A percentile compares a stretch with the other conserved stretches of the same genome.
Conservation (phyloP, 1,139 yeast genomes). For the Meyerozyma carpophila region DNA sequence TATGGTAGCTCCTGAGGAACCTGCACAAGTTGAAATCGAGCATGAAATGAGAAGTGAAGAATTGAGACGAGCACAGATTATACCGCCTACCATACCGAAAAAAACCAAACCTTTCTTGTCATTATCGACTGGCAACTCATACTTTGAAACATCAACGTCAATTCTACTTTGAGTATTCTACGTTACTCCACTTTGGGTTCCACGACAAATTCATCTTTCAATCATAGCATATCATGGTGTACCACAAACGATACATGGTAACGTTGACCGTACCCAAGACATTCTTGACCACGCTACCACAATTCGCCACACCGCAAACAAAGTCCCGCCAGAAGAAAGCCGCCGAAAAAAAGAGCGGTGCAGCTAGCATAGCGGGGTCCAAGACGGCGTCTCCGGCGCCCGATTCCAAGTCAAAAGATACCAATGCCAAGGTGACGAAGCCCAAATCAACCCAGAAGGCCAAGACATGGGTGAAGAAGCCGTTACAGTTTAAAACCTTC, state of each 20-base stretch:
- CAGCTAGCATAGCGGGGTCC: conserved; percentile 9
- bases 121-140: too few relatives aligned
- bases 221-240: not conserved
- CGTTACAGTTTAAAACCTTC: conserved; percentile 11
- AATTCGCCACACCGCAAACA: conserved; percentile 25
- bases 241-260: conserved; percentile 19
- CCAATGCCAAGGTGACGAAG: conserved; percentile 11
- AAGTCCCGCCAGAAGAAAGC: conserved; percentile 26
- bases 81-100: too few relatives aligned
- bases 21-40: too few relatives aligned
- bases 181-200: too few relatives aligned
- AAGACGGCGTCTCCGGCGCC: conserved; percentile 22
- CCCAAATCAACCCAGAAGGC: conserved; percentile 27
- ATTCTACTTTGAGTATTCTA: too few relatives aligned
- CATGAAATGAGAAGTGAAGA: too few relatives aligned
- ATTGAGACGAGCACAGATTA: too few relatives aligned
- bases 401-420: conserved; percentile 9
- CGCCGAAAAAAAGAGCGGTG: conserved; percentile 20
- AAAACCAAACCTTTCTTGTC: too few relatives aligned
- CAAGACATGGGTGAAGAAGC: conserved; percentile 32
- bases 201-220: not conserved
- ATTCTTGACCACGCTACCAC: conserved; percentile 30
- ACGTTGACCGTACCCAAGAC: conserved; percentile 27
- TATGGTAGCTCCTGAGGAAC: not conserved
- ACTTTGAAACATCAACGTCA: too few relatives aligned